Base-by-base conservation (phyloP, 306 rosid genomes). In the Styphnolobium japonicum region DNA sequence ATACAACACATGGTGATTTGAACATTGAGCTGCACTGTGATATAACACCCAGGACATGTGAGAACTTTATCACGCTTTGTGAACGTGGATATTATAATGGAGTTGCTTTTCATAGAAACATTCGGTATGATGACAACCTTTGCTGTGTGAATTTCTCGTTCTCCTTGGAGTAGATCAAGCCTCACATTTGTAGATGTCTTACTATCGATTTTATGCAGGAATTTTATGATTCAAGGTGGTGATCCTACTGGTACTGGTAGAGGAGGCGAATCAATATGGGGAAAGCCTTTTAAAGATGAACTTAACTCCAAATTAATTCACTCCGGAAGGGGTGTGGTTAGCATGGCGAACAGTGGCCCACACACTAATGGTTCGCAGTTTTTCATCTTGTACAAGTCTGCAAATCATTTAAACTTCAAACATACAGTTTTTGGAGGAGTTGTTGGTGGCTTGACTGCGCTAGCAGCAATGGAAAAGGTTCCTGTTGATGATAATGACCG, bases 201-300 rank as follows among this genome's bases (percentile, higher is more conserved):
- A n/a, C 56, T 36, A 19, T 81, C 34, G 21, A 25, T 75, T 74
- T 78, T 79, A 64, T 74, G 71, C 79, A 95, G 98, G 89, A 95
- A 95, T 84, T 93, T 95, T 82, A 95, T 95, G 99, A 90, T 95
- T 70, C 98, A 93, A 87, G 99, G 98, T 7, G 99, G 99, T 34
- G 98, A 95, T 90, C 99, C 98, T 73, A 93, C 98, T 80, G 97
- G 97, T 66, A 93, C 96, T 48, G 98, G 98, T 70, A 90, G 36
- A 81, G 99, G 99, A 4, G 99, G 98, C 18, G 98, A 95, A 89
- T 95, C 99, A 10, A 91, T 95, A 79, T 95, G 99, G 98, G 98
- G 94, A 76, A 88, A 90, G 73, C 96, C 97, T 65, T 96, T 93
- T 79, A 96, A 96, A 19, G 96, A 91, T 86, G 99, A 96, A 82